These are phyloP conservation scores for Mycena sanguinolenta DNA, from an alignment of 768 basidiomycete genomes.

Conservation along the genomic window DNA sequence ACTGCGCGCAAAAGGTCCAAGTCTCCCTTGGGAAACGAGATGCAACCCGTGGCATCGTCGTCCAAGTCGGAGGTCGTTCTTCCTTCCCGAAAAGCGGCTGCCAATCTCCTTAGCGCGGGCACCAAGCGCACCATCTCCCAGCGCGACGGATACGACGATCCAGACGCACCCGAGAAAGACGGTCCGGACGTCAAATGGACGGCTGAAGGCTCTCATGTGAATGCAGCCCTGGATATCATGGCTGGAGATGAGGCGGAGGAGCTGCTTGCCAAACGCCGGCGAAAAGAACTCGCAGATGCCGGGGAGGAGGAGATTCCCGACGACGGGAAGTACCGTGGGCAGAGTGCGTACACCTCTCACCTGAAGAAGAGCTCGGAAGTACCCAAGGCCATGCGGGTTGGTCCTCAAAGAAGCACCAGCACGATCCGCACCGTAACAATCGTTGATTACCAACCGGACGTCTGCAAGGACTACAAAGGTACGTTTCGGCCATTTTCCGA, in stretches of 20 bases:
- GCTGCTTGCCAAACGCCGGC: conserved; percentile 76
- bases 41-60: conserved; percentile 49
- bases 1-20: conserved; percentile 82
- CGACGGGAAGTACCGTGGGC: conserved; percentile 90
- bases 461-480: conserved; percentile 99
- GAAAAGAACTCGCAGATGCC: conserved; percentile 65
- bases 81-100: conserved; percentile 75
- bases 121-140: conserved; percentile 73
- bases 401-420: conserved; percentile 79
- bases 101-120: conserved; percentile 84
- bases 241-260: conserved; percentile 88
- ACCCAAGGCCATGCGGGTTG: conserved; percentile 90
- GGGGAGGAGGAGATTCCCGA: conserved; percentile 74
- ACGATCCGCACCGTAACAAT: conserved; percentile 96
- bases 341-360: conserved; percentile 84
- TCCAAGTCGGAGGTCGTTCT: conserved; percentile 81
- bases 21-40: conserved; percentile 62
- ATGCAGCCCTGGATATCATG: conserved; percentile 80
- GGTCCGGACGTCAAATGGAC: conserved; percentile 85
- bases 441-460: conserved; percentile 98
- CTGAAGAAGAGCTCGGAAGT: conserved; percentile 87
- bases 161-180: conserved; percentile 67
- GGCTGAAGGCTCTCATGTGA: conserved; percentile 78
- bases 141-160: conserved; percentile 55
- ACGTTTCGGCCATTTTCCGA: conserved; percentile 45